Conservation (phyloP, 768 basidiomycete species). For the Psilocybe cyanescens region DNA sequence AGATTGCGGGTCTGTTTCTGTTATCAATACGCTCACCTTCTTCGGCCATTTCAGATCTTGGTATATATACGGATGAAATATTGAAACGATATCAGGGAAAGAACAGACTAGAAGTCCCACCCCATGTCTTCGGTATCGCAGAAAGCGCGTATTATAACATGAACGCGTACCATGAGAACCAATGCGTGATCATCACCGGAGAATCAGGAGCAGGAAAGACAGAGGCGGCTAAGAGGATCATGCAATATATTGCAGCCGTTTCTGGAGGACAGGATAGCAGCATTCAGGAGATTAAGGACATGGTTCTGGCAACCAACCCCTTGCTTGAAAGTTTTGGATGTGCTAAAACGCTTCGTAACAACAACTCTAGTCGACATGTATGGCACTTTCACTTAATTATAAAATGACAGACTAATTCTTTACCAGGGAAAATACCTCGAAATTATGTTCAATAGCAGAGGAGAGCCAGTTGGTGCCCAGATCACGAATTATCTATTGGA, state of each 20-base stretch:
- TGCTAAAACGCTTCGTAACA: slow-evolving; percentile 97
- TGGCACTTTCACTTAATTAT: slow-evolving; percentile 31
- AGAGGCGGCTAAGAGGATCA: slow-evolving; percentile 98
- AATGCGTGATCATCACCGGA: slow-evolving; percentile 99
- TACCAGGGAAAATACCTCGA: slow-evolving; percentile 95
- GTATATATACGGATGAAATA: slow-evolving; percentile 94
- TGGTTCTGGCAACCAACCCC: slow-evolving; percentile 99
- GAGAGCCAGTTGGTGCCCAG: slow-evolving; percentile 95
- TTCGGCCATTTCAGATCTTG: slow-evolving; percentile 67
- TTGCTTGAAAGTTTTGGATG: slow-evolving; percentile 98
- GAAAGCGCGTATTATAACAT: slow-evolving; percentile 98
- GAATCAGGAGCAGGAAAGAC: slow-evolving; percentile 99
- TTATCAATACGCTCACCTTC: slow-evolving; percentile 9
- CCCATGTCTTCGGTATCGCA: slow-evolving; percentile 97
- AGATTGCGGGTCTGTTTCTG: not conserved
- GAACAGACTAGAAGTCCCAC: slow-evolving; percentile 97
- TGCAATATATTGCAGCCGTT: slow-evolving; percentile 99
- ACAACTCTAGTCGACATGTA: slow-evolving; percentile 98
- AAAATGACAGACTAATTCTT: slow-evolving; percentile 25
- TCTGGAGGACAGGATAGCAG: slow-evolving; percentile 87
- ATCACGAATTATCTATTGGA: slow-evolving; percentile 99
- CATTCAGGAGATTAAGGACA: slow-evolving; percentile 98
- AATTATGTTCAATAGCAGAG: slow-evolving; percentile 95
- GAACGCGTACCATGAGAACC: slow-evolving; percentile 99
- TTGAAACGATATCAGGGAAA: slow-evolving; percentile 90